A percentile compares a stretch with the other conserved stretches of the same genome.
Evolutionary conservation across 345 rosid species (phyloP).

Genomic region (Rhodamnia argentea): DNA sequence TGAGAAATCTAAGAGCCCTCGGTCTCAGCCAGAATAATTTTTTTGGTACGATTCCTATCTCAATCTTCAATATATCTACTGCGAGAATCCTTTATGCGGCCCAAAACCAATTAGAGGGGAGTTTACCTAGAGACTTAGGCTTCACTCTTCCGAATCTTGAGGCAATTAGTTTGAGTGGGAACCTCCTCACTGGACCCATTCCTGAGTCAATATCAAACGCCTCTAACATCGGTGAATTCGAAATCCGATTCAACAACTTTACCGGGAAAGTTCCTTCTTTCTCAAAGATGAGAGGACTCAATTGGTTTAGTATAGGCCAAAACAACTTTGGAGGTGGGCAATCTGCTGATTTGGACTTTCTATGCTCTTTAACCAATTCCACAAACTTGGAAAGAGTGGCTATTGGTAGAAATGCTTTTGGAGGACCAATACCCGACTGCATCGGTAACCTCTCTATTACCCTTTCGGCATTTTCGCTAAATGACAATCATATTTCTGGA

Average conservation of each 20-base stretch:
- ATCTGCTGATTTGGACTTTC: slow-evolving; percentile 1
- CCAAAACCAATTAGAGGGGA: neutral
- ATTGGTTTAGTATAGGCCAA: fast-evolving
- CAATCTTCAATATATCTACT: slow-evolving; percentile 2
- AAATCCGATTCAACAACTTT: fast-evolving
- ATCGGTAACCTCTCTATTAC: neutral
- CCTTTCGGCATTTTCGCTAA: fast-evolving
- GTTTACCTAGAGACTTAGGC: slow-evolving; percentile 3
- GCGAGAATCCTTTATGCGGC: fast-evolving
- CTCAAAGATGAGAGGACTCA: neutral
- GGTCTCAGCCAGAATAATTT: fast-evolving
- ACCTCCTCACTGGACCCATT: neutral
- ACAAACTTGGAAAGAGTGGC: fast-evolving
- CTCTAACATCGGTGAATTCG: fast-evolving
- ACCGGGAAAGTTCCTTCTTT: neutral
- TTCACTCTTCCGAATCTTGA: slow-evolving; percentile 2
- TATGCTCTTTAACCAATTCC: neutral
- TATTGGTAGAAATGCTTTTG: neutral
- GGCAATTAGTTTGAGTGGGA: fast-evolving
- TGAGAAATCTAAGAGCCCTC: neutral
- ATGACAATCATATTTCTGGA: neutral
- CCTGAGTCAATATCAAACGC: neutral
- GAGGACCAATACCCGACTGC: neutral
- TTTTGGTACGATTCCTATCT: slow-evolving; percentile 1
- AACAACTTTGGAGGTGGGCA: neutral